Percentiles rank a stretch among this genome's conserved stretches.
Conservation (phyloP, 176 grass and related monocot species). For the Rhynchospora tenuis region DNA sequence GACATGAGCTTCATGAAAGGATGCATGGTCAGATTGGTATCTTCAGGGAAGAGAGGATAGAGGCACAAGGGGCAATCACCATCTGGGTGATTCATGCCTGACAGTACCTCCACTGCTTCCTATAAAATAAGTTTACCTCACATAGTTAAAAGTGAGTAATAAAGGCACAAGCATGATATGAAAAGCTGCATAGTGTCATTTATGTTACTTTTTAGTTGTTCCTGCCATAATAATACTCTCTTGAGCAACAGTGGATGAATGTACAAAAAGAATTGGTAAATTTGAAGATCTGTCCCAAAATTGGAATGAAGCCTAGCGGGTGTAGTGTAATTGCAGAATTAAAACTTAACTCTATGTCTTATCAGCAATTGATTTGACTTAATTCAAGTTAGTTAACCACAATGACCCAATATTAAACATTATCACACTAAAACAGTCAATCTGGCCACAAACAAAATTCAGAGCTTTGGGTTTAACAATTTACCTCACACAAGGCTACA, state of each 20-base stretch:
- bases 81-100: conserved; percentile 91
- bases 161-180: conserved; percentile 25
- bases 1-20: conserved; percentile 99
- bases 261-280: neutral
- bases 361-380: neutral
- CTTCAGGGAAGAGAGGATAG: conserved; percentile 60
- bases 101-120: conserved; percentile 86
- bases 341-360: neutral
- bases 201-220: neutral
- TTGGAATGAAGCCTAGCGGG: neutral
- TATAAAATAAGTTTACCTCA: conserved; percentile 16
- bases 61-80: conserved; percentile 93
- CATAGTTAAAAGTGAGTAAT: neutral
- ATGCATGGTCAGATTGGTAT: conserved; percentile 39
- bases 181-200: neutral
- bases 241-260: neutral
- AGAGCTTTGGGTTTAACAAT: neutral
- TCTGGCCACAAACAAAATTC: neutral
- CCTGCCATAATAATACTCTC: neutral
- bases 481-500: conserved; percentile 77
- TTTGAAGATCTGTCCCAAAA: neutral
- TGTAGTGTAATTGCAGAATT: neutral
- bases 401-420: neutral
- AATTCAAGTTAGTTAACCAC: conserved; percentile 6
- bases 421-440: neutral